phyloP scores from a whole-genome alignment of 2,329 filamentous ascomycete species.

The Arthrinium puccinioides region DNA sequence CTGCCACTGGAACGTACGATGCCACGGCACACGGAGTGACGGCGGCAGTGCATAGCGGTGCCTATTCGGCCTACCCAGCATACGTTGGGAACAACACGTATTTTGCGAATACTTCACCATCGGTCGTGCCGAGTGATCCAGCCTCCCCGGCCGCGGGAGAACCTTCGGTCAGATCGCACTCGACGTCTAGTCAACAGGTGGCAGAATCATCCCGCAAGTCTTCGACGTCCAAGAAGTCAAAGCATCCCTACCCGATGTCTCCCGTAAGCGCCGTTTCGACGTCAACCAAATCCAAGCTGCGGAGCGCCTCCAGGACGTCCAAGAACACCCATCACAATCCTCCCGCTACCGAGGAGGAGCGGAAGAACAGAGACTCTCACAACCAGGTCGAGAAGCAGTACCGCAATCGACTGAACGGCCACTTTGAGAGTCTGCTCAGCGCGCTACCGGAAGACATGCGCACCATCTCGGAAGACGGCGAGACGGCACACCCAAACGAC shows the following conservation, averaged over 20 bases:
- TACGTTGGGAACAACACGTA: background rate
- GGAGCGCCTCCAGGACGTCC: slow-evolving; percentile 24
- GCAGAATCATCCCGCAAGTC: background rate
- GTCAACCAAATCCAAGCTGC: slow-evolving; percentile 17
- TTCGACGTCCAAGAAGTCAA: background rate
- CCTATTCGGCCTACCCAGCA: background rate
- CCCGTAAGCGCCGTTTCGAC: slow-evolving; percentile 1
- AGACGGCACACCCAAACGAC: slow-evolving; percentile 11
- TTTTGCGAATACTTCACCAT: background rate
- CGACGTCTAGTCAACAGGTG: background rate
- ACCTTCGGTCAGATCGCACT: background rate
- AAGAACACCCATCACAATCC: slow-evolving; percentile 27
- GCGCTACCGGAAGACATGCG: slow-evolving; percentile 30
- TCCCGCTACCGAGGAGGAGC: slow-evolving; percentile 23
- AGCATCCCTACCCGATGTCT: slow-evolving; percentile 1
- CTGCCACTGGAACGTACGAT: background rate
- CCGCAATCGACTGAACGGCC: slow-evolving; percentile 36
- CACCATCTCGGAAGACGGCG: slow-evolving; percentile 19
- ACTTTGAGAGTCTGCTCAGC: slow-evolving; percentile 35
- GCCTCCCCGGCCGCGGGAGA: background rate
- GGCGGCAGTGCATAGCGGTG: background rate
- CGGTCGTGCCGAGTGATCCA: background rate
- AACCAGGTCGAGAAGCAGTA: slow-evolving; percentile 43
- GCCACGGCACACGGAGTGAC: background rate
- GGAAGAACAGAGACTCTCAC: slow-evolving; percentile 28